Conservation (phyloP, 2,329 filamentous ascomycete species). For the Botrytis elliptica region DNA sequence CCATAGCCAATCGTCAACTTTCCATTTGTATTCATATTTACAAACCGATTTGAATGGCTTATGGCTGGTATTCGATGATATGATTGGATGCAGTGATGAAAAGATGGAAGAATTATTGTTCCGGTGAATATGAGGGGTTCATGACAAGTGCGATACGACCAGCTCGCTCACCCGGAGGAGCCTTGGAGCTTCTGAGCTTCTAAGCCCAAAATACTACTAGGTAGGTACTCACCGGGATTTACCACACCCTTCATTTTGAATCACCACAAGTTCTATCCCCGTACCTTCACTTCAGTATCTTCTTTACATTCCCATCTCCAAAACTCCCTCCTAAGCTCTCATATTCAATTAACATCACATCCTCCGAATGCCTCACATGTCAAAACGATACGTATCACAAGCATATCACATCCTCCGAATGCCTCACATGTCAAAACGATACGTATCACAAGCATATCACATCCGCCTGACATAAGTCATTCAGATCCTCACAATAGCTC, state of each 20-base stretch:
- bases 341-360: background rate
- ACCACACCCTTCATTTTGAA: background rate
- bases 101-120: constrained; percentile 2
- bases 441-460: background rate
- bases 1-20: background rate
- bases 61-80: background rate
- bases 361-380: background rate
- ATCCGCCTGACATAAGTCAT: background rate
- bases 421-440: background rate
- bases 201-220: background rate
- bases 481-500: background rate
- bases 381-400: background rate
- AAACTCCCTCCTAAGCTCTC: background rate
- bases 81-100: background rate
- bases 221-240: too few species aligned
- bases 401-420: background rate
- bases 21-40: background rate
- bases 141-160: background rate
- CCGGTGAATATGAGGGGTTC: background rate
- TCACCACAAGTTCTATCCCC: background rate
- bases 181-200: background rate
- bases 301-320: background rate
- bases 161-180: too few species aligned
- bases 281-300: background rate
- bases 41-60: background rate